Percentiles rank a stretch among this genome's conserved stretches.
These are phyloP conservation scores for Neodidymelliopsis sp. DNA, from an alignment of 2,329 filamentous ascomycete species.

Conservation along the genomic window DNA sequence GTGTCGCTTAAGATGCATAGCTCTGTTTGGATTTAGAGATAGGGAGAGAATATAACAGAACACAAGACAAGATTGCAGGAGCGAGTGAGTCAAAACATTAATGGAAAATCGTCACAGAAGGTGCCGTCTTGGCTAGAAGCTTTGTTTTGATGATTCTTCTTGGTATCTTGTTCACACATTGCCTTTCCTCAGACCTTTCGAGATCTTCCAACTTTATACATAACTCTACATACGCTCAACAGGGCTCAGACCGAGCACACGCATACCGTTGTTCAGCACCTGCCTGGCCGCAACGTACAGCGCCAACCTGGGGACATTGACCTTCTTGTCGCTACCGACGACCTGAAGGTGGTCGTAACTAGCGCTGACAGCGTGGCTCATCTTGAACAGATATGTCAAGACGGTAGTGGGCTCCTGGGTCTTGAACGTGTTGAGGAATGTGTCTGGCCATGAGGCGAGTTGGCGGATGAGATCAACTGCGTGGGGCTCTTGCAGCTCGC, in stretches of 20 bases:
- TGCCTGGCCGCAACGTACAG: slow-evolving; percentile 79
- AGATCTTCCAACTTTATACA: not conserved
- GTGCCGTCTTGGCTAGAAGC: too few species aligned
- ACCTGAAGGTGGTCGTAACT: slow-evolving; percentile 85
- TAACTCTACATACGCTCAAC: slow-evolving; percentile 65
- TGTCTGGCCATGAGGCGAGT: slow-evolving; percentile 85
- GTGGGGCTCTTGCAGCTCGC: slow-evolving; percentile 74
- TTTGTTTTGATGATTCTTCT: too few species aligned
- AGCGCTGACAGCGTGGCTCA: slow-evolving; percentile 80
- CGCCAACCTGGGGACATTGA: slow-evolving; percentile 70
- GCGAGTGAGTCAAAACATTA: too few species aligned
- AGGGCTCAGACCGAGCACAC: slow-evolving; percentile 77
- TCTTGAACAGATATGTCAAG: slow-evolving; percentile 80
- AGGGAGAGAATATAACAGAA: too few species aligned
- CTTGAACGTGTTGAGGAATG: slow-evolving; percentile 82
- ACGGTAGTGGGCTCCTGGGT: slow-evolving; percentile 78
- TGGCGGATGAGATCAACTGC: slow-evolving; percentile 76
- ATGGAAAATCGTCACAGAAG: too few species aligned
- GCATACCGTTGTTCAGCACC: slow-evolving; percentile 84
- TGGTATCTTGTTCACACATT: slow-evolving; percentile 6
- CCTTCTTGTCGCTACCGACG: slow-evolving; percentile 76
- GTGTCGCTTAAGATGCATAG: too few species aligned
- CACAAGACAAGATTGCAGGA: too few species aligned
- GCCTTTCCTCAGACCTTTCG: not conserved
- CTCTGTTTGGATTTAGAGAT: too few species aligned